A percentile compares a stretch with the other conserved stretches of the same genome.
phyloP scores from a whole-genome alignment of 2,329 filamentous ascomycete genomes.

The Colletotrichum tropicale region DNA sequence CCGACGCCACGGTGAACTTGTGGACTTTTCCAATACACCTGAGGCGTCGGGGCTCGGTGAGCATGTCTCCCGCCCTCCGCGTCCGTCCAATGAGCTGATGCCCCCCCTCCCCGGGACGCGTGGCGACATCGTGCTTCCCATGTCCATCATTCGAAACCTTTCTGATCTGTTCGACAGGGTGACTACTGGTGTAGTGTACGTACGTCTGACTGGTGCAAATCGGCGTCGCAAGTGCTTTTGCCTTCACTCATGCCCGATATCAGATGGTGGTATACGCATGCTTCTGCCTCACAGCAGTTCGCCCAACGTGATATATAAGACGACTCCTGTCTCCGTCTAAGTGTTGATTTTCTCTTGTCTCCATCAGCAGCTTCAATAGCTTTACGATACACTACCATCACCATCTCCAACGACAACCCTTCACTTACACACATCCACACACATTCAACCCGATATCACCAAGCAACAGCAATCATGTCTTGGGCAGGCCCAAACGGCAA shows the following conservation, averaged over 20 bases:
- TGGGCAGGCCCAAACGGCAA: slow-evolving; percentile 19
- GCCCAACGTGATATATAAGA: background rate
- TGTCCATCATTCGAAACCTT: slow-evolving; percentile 17
- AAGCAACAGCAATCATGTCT: slow-evolving; percentile 15
- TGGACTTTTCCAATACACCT: background rate
- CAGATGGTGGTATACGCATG: slow-evolving; percentile 15
- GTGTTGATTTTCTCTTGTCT: background rate
- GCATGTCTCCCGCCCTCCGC: background rate
- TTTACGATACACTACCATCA: background rate
- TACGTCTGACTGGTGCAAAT: slow-evolving; percentile 9
- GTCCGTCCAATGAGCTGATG: slow-evolving; percentile 10
- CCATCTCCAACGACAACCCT: background rate
- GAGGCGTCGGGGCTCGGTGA: slow-evolving; percentile 2
- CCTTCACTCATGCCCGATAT: slow-evolving; percentile 13
- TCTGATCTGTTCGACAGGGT: slow-evolving; percentile 10
- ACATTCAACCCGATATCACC: background rate
- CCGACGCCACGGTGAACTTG: background rate
- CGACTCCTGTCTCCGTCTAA: background rate
- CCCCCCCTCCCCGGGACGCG: slow-evolving; percentile 16
- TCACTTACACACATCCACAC: background rate
- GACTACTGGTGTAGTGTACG: slow-evolving; percentile 6
- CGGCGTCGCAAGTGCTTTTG: slow-evolving; percentile 19
- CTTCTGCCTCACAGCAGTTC: slow-evolving; percentile 2
- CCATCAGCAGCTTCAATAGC: slow-evolving; percentile 4
- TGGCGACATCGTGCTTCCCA: slow-evolving; percentile 19